Evolutionary conservation across 2,329 filamentous ascomycete species (phyloP).

Genomic region (Verticillium isaacii): DNA sequence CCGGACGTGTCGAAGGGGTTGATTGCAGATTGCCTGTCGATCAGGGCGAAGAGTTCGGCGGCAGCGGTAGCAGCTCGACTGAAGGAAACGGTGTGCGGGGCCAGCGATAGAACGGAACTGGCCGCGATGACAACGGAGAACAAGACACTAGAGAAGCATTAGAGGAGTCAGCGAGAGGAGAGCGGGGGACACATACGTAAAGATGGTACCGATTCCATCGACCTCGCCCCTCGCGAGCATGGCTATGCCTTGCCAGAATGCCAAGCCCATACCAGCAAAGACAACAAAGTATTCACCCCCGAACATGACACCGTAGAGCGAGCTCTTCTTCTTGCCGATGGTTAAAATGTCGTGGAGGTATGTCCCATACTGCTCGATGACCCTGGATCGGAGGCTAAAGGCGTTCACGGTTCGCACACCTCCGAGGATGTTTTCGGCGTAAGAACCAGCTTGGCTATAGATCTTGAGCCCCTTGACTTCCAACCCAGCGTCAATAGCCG

Average conservation of each 20-base stretch:
- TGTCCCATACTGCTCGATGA: conserved; percentile 8
- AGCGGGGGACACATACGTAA: conserved; percentile 6
- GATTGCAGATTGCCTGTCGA: conserved; percentile 17
- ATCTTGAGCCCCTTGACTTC: conserved; percentile 18
- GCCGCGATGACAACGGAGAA: conserved; percentile 19
- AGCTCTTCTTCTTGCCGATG: conserved; percentile 21
- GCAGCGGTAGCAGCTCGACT: conserved; percentile 12
- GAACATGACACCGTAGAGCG: conserved; percentile 22
- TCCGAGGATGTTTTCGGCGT: conserved; percentile 20
- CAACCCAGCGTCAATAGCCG: conserved; percentile 16
- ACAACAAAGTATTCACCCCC: conserved; percentile 35
- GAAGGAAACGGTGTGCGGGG: conserved; percentile 15
- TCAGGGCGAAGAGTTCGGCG: conserved; percentile 15
- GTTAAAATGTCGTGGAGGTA: conserved; percentile 13
- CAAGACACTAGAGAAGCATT: conserved; percentile 18
- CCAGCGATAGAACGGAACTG: conserved; percentile 11
- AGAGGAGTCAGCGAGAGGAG: conserved; percentile 15
- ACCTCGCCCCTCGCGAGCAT: conserved; percentile 23
- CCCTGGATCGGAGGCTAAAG: conserved; percentile 9
- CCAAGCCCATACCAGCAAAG: conserved; percentile 12
- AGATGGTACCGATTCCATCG: conserved; percentile 9
- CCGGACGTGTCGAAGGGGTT: conserved; percentile 15
- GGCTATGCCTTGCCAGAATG: conserved; percentile 25
- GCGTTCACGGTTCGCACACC: conserved; percentile 11
- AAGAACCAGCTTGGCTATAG: conserved; percentile 18